Conservation (phyloP, 164 flowering plant species). For the Malania oleifera region DNA sequence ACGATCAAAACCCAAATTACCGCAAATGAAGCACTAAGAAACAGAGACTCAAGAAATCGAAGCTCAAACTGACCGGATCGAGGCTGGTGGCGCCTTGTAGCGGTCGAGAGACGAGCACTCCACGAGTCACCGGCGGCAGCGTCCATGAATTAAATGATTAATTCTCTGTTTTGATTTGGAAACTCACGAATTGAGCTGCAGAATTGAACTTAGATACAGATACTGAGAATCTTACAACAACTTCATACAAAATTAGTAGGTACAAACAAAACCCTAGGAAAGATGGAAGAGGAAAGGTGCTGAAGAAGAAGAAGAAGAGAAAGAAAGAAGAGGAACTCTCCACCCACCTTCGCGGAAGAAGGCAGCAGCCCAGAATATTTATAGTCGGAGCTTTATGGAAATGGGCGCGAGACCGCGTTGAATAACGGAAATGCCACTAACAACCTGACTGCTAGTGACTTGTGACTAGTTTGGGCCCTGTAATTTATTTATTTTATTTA, state of each 20-base stretch:
- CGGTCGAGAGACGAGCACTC: conserved; percentile 20
- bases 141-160: conserved; percentile 13
- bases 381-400: not conserved
- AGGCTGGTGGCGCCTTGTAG: conserved; percentile 26
- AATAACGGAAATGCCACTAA: conserved; percentile 12
- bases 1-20: not conserved
- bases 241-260: too few relatives aligned
- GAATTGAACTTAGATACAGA: too few relatives aligned
- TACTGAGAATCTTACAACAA: not conserved
- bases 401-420: not conserved
- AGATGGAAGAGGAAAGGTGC: not conserved
- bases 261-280: conserved; percentile 10
- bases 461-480: too few relatives aligned
- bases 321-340: conserved; percentile 13
- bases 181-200: not conserved
- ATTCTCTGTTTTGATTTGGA: not conserved
- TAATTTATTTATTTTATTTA: too few relatives aligned
- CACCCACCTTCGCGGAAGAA: conserved; percentile 14
- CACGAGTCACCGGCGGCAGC: conserved; percentile 38
- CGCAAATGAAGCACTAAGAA: not conserved
- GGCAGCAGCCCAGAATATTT: not conserved
- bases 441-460: not conserved
- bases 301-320: conserved; percentile 2
- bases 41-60: not conserved
- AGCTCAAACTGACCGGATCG: conserved; percentile 30